Evolutionary conservation across 306 rosid species (phyloP), one percentile per base, ranked within the genome.

Genomic region (Carpinus viminea): DNA sequence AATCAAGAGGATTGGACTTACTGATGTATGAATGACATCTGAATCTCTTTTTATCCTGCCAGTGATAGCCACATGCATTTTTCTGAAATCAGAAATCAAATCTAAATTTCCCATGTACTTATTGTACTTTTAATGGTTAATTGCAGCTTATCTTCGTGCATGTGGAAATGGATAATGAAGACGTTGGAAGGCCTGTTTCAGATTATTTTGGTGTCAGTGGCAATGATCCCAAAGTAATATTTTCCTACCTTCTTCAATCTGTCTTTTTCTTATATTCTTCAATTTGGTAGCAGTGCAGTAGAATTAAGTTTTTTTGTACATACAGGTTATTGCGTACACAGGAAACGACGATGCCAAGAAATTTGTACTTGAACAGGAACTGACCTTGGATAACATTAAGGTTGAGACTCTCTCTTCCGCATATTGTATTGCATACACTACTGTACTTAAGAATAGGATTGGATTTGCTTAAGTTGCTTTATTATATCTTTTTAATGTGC

Each of bases 261-360:
- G 6, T 59, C 59, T 66, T 68, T 43, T 69, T 56, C 69, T 47
- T 13, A 28, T 38, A 48, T 28, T 53, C 51, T 73, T 36, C 80
- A 60, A 43, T 74, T 80, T 47, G 57, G 8, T 47, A 57, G 12
- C 20, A 34, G 18, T 47, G 6, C 52, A 61, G 46, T 74, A 56
- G 48, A 45, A 64, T 34, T 79, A 64, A 53, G 60, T 48, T 34
- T 56, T 31, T 12, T 73, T 80, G 77, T 79, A 69, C 3, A 53
- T 77, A 12, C 72, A 96, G 99, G 86, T 96, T 74, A 81, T 96
- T 31, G 99, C 82, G 54, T 96, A 88, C 89, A 93, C 97, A 2
- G 99, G 96, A 79, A 96, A 90, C 76, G 94, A 96, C 11, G 99
- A 96, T 84, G 90, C 86, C 77, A 93, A 57, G 83, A 96, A 96